Percentiles rank a stretch among this genome's conserved stretches.
phyloP scores from a whole-genome alignment of 208 protist genomes.

The Trypanosoma avium region DNA sequence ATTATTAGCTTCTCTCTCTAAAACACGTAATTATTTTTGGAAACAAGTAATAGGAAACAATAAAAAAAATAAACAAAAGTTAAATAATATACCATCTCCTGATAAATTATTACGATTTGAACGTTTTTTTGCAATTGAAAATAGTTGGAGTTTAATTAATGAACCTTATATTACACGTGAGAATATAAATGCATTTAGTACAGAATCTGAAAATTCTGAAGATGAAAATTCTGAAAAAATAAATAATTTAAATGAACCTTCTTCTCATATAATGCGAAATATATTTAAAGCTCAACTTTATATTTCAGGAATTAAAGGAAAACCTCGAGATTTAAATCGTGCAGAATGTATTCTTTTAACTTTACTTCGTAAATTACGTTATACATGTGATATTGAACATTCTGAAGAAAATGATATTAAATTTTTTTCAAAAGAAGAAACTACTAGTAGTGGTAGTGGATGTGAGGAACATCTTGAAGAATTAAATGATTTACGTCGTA shows the following conservation, averaged over 20 bases:
- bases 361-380: conserved; percentile 65
- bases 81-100: not conserved
- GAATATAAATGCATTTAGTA: conserved; percentile 29
- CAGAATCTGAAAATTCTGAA: conserved; percentile 29
- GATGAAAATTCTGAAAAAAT: conserved; percentile 13
- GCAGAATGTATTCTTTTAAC: conserved; percentile 70
- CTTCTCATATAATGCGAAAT: not conserved
- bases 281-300: conserved; percentile 42
- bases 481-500: conserved; percentile 25
- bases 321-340: conserved; percentile 31
- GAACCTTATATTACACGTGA: conserved; percentile 42
- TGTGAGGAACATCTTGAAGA: conserved; percentile 50
- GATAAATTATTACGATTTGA: conserved; percentile 52
- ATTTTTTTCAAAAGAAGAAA: conserved; percentile 16
- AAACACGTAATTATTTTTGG: conserved; percentile 33
- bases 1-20: conserved; percentile 35
- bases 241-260: not conserved
- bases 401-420: conserved; percentile 7
- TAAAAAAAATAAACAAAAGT: not conserved
- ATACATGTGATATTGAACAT: conserved; percentile 64
- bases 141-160: conserved; percentile 51
- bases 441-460: conserved; percentile 21
- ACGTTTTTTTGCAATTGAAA: conserved; percentile 49
- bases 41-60: conserved; percentile 21
- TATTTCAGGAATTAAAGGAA: conserved; percentile 50